Conservation (phyloP, 345 rosid species). For the Heritiera littoralis region DNA sequence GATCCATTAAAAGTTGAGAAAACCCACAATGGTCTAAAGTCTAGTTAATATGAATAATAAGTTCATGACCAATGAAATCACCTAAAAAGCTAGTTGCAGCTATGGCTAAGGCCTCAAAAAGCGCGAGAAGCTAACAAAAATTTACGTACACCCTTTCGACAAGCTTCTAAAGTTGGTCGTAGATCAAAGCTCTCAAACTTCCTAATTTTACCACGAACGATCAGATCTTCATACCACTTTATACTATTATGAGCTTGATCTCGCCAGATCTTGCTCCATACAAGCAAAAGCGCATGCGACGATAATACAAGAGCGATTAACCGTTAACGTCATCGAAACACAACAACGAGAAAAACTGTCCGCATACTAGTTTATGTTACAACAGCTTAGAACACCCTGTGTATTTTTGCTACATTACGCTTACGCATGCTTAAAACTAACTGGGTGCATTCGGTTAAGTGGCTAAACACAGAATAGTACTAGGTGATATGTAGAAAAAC, state of each 20-base stretch:
- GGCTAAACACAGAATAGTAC: neutral
- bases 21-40: neutral
- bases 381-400: neutral
- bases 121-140: neutral
- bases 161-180: neutral
- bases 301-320: neutral
- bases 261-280: neutral
- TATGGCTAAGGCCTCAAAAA: neutral
- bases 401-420: neutral
- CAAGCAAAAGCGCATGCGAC: neutral
- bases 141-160: neutral
- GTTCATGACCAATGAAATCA: neutral
- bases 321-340: neutral
- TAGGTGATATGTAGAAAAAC: neutral
- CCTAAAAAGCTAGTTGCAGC: neutral
- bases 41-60: too few species aligned
- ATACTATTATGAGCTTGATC: neutral
- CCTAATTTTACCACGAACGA: neutral
- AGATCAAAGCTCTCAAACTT: neutral
- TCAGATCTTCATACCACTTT: neutral
- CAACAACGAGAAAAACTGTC: neutral
- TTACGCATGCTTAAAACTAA: neutral
- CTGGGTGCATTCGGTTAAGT: neutral
- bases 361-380: neutral
- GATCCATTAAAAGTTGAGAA: neutral